Evolutionary conservation across 2,329 filamentous ascomycete genomes (phyloP).

Genomic region (Phialemonium atrogriseum): DNA sequence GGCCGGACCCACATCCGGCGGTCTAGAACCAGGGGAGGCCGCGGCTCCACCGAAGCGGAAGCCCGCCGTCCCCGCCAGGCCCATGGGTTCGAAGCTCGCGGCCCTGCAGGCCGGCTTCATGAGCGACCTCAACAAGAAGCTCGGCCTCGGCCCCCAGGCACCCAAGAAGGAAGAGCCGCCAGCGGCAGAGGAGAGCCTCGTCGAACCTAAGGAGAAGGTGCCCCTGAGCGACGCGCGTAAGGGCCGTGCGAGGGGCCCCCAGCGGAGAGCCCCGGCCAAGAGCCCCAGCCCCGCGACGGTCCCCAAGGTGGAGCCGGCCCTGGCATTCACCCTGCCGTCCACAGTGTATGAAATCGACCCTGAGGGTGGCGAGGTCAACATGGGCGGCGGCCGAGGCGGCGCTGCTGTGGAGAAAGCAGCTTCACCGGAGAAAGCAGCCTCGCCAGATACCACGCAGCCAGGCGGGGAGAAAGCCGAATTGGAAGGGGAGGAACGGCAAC

Average conservation of each 20-base stretch:
- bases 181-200: constrained; percentile 45
- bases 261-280: constrained; percentile 35
- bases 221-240: constrained; percentile 88
- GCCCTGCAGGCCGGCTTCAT: constrained; percentile 87
- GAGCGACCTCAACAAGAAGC: constrained; percentile 82
- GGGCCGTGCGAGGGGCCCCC: constrained; percentile 78
- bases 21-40: constrained; percentile 26
- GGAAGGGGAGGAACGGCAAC: constrained; percentile 3
- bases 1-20: constrained; percentile 30
- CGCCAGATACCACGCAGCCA: neutral
- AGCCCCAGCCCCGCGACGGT: constrained; percentile 19
- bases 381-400: constrained; percentile 18
- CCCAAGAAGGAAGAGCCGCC: constrained; percentile 61
- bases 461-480: neutral
- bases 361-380: constrained; percentile 36
- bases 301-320: constrained; percentile 21
- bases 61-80: constrained; percentile 71
- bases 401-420: constrained; percentile 7
- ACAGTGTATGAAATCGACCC: constrained; percentile 45
- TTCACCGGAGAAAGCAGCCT: constrained; percentile 5
- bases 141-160: constrained; percentile 76
- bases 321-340: constrained; percentile 37
- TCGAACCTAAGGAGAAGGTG: constrained; percentile 60
- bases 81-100: constrained; percentile 78
- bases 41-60: constrained; percentile 56